phyloP scores from a whole-genome alignment of 176 grass and related monocot species.

The Zoysia japonica region DNA sequence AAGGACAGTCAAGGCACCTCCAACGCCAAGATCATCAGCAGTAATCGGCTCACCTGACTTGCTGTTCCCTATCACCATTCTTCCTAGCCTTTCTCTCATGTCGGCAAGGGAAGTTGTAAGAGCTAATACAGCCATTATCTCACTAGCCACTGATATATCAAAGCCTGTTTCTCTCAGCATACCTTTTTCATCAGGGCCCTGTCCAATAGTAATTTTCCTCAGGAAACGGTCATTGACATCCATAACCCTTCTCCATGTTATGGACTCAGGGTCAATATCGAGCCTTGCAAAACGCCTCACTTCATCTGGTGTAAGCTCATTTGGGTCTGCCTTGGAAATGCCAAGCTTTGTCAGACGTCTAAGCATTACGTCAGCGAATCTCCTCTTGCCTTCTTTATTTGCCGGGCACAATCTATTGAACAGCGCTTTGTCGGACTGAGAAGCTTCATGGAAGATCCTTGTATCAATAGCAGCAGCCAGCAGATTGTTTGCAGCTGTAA shows the following conservation, averaged over 20 bases:
- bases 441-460: conserved; percentile 83
- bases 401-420: conserved; percentile 89
- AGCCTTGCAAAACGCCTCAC: conserved; percentile 79
- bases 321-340: conserved; percentile 78
- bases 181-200: conserved; percentile 93
- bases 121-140: conserved; percentile 99
- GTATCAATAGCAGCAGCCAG: conserved; percentile 98
- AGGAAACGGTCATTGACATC: conserved; percentile 98
- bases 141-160: conserved; percentile 97
- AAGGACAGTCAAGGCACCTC: conserved; percentile 91
- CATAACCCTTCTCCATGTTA: conserved; percentile 96
- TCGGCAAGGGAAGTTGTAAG: conserved; percentile 89
- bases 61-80: conserved; percentile 97
- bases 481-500: conserved; percentile 97
- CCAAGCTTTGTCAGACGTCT: conserved; percentile 76
- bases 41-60: conserved; percentile 86
- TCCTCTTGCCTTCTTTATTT: conserved; percentile 95
- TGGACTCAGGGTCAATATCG: conserved; percentile 83
- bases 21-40: conserved; percentile 90
- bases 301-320: conserved; percentile 96
- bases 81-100: conserved; percentile 98
- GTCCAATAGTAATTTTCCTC: conserved; percentile 88
- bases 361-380: conserved; percentile 81
- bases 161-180: conserved; percentile 96
- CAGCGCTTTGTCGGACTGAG: conserved; percentile 94